Evolutionary conservation across 2,329 filamentous ascomycete species (phyloP), one percentile per base, ranked within the genome.

Genomic region (Phyllachora maydis): DNA sequence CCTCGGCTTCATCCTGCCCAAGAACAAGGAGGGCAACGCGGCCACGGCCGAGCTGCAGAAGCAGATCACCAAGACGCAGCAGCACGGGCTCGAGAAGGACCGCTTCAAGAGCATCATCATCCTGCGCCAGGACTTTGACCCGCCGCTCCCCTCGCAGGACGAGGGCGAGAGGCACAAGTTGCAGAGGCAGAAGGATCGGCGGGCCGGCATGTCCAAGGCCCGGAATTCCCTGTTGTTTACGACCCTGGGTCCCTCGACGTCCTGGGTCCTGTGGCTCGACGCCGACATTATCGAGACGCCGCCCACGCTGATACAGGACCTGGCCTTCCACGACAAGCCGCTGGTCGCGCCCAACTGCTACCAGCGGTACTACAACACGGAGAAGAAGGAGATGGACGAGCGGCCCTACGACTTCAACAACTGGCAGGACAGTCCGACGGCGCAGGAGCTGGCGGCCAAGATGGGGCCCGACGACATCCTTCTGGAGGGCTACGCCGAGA

Each of bases 231-330:
- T 98, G 6, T 64, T 98, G 14, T 98, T 95, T 53, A 93, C 88
- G 6, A 95, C 85, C 0, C 56, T 98, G 7, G 83, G 85, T 2
- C 83, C 83, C 1, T 64, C 69, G 8, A 93, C 82, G 1, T 88
- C 81, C 0, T 98, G 88, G 88, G 83, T 98, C 16, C 59, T 98
- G 13, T 98, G 88, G 88, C 60, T 98, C 15, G 88, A 98, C 42
- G 65, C 72, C 18, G 88, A 98, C 45, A 75, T 98, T 32, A 44
- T 98, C 35, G 88, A 98, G 52, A 81, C 79, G 4, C 88, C 85
- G 1, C 55, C 68, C 0, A 63, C 68, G 3, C 55, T 98, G 23
- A 91, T 98, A 34, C 81, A 98, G 45, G 88, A 98, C 42, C 65
- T 98, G 11, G 83, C 88, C 3, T 50, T 57, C 6, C 79, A 90